Conservation (phyloP, 352 stramenopile species). For the Pythium rishiriense region DNA sequence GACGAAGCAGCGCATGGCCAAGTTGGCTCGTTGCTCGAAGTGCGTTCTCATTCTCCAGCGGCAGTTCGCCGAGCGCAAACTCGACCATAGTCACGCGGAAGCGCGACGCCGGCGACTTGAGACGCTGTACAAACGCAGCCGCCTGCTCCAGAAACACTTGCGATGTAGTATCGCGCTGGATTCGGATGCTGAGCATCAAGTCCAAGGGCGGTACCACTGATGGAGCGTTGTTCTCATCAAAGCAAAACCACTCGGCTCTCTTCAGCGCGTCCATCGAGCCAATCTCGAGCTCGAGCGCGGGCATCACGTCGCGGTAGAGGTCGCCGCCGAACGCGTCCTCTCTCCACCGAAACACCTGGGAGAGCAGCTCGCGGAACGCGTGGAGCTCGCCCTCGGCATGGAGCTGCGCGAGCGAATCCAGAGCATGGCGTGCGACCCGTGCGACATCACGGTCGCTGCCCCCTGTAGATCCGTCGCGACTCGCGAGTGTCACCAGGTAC, state of each 20-base stretch:
- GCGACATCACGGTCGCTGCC: background rate
- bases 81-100: slow-evolving; percentile 5
- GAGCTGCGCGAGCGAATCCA: background rate
- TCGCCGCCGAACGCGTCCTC: background rate
- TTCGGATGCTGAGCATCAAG: background rate
- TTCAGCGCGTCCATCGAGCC: background rate
- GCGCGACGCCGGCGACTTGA: background rate
- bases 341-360: background rate
- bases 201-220: background rate
- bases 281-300: background rate
- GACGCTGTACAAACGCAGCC: background rate
- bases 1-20: background rate
- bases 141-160: background rate
- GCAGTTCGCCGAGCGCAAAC: background rate
- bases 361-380: background rate
- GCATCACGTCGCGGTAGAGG: background rate
- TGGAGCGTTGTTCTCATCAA: background rate
- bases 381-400: background rate
- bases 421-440: background rate
- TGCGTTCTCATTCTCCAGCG: background rate
- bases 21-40: background rate
- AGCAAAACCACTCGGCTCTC: background rate
- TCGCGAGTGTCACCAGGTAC: background rate
- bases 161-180: background rate
- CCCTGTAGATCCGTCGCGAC: background rate